A percentile compares a stretch with the other conserved stretches of the same genome.
Conservation (phyloP, 306 rosid genomes). For the Mimosa bimucronata region DNA sequence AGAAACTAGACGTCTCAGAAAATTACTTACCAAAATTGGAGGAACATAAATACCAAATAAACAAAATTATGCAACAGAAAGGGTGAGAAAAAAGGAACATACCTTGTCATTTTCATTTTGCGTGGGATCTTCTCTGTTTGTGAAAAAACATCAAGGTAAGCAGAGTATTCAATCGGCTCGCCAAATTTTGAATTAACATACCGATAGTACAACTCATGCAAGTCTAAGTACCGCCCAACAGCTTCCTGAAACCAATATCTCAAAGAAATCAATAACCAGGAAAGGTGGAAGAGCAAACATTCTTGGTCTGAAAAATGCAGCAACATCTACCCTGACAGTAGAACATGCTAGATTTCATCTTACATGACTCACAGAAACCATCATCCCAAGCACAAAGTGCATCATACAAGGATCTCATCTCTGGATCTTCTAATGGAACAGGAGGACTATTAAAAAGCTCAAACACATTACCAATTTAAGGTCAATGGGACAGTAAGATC, state of each 20-base stretch:
- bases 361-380: constrained; percentile 12
- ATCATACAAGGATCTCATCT: constrained; percentile 18
- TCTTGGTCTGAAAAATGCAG: background rate
- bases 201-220: constrained; percentile 81
- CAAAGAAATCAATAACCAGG: constrained; percentile 35
- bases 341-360: constrained; percentile 22
- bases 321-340: constrained; percentile 13
- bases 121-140: constrained; percentile 72
- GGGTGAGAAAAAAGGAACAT: background rate
- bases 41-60: constrained; percentile 27
- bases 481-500: background rate
- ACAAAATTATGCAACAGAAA: constrained; percentile 1
- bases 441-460: constrained; percentile 3
- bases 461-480: constrained; percentile 14
- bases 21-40: background rate
- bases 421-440: background rate
- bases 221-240: constrained; percentile 80
- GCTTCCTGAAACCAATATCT: constrained; percentile 74
- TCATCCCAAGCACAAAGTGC: background rate
- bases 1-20: constrained; percentile 26
- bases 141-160: constrained; percentile 81
- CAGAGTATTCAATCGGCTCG: constrained; percentile 87
- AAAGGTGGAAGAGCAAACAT: constrained; percentile 27
- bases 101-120: constrained; percentile 75
- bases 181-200: constrained; percentile 93